Evolutionary conservation across 2,329 filamentous ascomycete species (phyloP).

Genomic region (Aspergillus uvarum): DNA sequence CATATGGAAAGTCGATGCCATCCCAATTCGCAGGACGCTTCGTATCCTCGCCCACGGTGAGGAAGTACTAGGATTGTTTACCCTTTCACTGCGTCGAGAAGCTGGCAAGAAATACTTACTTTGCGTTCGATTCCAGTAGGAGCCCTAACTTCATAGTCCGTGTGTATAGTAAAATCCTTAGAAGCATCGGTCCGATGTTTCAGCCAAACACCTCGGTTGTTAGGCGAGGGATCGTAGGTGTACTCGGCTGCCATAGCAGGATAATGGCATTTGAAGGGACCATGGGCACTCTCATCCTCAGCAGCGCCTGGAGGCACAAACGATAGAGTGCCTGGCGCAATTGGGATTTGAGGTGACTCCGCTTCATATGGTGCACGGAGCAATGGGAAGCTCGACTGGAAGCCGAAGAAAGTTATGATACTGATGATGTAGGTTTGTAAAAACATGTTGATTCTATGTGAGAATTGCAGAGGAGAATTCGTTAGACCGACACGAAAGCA

Average conservation of each 20-base stretch:
- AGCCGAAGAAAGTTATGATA: conserved; percentile 5
- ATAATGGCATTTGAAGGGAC: background rate
- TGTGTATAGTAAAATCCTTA: conserved; percentile 1
- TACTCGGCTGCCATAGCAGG: conserved; percentile 1
- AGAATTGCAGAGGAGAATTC: background rate
- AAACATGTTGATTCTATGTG: conserved; percentile 3
- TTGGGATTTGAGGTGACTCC: background rate
- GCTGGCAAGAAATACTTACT: background rate
- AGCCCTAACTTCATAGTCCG: background rate
- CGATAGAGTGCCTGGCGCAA: background rate
- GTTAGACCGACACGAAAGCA: background rate
- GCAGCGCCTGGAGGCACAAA: background rate
- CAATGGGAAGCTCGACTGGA: background rate
- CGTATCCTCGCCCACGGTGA: conserved; percentile 1
- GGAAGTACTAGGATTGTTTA: background rate
- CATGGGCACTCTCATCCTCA: background rate
- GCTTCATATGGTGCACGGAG: background rate
- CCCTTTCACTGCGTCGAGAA: too few species aligned
- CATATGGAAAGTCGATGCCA: background rate
- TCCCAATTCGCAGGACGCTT: background rate
- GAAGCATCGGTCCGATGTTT: conserved; percentile 1
- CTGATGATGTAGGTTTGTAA: background rate
- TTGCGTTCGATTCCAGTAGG: background rate
- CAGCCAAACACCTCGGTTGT: background rate
- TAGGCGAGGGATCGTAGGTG: background rate